These are phyloP conservation scores for Penicillium alfredii DNA, from an alignment of 495 filamentous ascomycete species.

Conservation along the genomic window DNA sequence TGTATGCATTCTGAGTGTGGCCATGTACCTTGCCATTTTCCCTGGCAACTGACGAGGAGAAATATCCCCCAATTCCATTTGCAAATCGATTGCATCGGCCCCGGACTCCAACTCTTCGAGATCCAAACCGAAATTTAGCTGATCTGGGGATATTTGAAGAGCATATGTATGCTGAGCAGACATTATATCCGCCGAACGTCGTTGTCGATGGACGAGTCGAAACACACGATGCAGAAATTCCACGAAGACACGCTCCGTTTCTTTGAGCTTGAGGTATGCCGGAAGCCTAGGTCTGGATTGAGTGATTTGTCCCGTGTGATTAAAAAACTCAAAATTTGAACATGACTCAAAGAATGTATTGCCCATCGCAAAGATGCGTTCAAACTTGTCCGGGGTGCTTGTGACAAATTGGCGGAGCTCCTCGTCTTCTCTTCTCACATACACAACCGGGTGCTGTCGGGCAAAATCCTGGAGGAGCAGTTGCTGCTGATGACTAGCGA, in stretches of 20 bases:
- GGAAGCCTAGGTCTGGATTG: conserved; percentile 1
- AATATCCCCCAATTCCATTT: conserved; percentile 34
- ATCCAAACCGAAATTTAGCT: conserved; percentile 44
- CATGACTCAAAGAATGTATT: conserved; percentile 46
- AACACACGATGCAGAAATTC: conserved; percentile 23
- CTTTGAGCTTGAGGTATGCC: conserved; percentile 33
- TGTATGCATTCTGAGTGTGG: conserved; percentile 13
- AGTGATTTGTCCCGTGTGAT: conserved; percentile 30
- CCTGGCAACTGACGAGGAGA: background rate
- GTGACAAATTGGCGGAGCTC: conserved; percentile 30
- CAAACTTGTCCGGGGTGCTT: conserved; percentile 39
- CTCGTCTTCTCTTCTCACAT: conserved; percentile 54
- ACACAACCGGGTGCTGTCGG: conserved; percentile 54
- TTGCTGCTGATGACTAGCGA: conserved; percentile 11
- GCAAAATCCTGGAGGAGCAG: conserved; percentile 27
- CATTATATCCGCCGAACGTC: conserved; percentile 11
- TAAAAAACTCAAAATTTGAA: conserved; percentile 69
- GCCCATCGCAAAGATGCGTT: conserved; percentile 41
- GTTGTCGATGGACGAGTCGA: conserved; percentile 14
- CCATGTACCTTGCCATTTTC: conserved; percentile 13
- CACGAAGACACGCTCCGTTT: conserved; percentile 26
- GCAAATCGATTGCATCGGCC: conserved; percentile 56
- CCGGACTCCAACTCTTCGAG: conserved; percentile 53
- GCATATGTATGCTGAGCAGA: conserved; percentile 47
- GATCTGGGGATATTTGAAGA: conserved; percentile 47